A percentile compares a stretch with the other conserved stretches of the same genome.
Evolutionary conservation across 2,329 filamentous ascomycete species (phyloP).

Genomic region (Magnaporthiopsis poae): DNA sequence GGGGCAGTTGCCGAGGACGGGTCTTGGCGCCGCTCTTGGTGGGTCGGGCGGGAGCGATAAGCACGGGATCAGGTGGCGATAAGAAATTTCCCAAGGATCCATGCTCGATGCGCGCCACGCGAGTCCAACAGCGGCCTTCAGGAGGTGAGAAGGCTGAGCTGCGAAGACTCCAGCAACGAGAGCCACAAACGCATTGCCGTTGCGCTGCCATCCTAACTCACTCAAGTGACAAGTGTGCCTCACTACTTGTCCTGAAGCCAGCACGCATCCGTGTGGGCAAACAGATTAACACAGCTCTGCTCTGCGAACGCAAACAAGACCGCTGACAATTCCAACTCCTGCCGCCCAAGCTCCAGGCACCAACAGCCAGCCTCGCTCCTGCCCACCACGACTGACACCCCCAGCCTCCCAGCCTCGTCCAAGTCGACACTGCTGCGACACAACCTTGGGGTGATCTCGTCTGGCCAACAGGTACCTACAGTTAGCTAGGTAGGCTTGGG

Average conservation of each 20-base stretch:
- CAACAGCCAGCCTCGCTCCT: not conserved
- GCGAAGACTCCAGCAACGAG: not conserved
- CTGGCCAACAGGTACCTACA: too few species aligned
- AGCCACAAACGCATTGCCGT: not conserved
- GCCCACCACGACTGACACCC: too few species aligned
- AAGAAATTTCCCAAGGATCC: conserved; percentile 9
- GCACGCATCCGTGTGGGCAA: too few species aligned
- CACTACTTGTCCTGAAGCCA: too few species aligned
- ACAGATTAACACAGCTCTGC: not conserved
- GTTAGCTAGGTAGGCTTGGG: not conserved
- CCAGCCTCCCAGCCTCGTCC: not conserved
- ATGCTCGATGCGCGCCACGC: conserved; percentile 6
- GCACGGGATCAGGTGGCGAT: conserved; percentile 14
- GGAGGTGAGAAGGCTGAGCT: conserved; percentile 1
- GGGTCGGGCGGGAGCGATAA: conserved; percentile 9
- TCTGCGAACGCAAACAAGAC: conserved; percentile 3
- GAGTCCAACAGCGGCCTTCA: not conserved
- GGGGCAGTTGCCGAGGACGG: not conserved
- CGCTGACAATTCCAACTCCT: not conserved
- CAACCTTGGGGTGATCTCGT: not conserved
- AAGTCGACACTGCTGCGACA: not conserved
- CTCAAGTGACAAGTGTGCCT: not conserved
- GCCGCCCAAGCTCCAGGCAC: not conserved
- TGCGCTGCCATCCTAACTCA: not conserved
- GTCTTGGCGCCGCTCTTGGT: not conserved